These are phyloP conservation scores for Cicer cuneatum DNA, from an alignment of 306 rosid species.

Conservation along the genomic window DNA sequence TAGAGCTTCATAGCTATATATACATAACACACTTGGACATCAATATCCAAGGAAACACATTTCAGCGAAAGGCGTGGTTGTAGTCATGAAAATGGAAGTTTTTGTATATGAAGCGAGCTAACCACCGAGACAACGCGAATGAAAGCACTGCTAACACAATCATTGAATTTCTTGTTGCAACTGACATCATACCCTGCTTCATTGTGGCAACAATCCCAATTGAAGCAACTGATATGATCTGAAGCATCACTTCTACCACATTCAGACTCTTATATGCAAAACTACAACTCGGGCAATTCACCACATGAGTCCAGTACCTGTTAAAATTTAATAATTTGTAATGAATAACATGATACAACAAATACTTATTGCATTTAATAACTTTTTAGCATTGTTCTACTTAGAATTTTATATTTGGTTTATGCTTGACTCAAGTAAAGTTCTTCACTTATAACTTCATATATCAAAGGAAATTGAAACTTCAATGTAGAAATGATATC, in stretches of 20 bases:
- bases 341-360: neutral
- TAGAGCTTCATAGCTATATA: conserved; percentile 15
- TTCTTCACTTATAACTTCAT: neutral
- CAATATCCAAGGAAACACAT: neutral
- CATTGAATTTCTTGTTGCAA: conserved; percentile 55
- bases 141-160: conserved; percentile 63
- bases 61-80: conserved; percentile 69
- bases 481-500: conserved; percentile 19
- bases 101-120: conserved; percentile 79
- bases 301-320: conserved; percentile 91
- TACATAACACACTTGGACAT: conserved; percentile 25
- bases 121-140: conserved; percentile 72
- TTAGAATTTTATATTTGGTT: neutral
- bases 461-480: conserved; percentile 6
- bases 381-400: neutral
- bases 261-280: conserved; percentile 74
- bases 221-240: conserved; percentile 62
- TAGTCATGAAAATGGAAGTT: conserved; percentile 84
- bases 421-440: neutral
- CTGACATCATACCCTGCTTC: conserved; percentile 55
- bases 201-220: conserved; percentile 74
- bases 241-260: conserved; percentile 64
- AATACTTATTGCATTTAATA: neutral
- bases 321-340: neutral
- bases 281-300: conserved; percentile 83